Conservation (phyloP, 2,329 filamentous ascomycete species). For the Dothiorella sarmentorum region DNA sequence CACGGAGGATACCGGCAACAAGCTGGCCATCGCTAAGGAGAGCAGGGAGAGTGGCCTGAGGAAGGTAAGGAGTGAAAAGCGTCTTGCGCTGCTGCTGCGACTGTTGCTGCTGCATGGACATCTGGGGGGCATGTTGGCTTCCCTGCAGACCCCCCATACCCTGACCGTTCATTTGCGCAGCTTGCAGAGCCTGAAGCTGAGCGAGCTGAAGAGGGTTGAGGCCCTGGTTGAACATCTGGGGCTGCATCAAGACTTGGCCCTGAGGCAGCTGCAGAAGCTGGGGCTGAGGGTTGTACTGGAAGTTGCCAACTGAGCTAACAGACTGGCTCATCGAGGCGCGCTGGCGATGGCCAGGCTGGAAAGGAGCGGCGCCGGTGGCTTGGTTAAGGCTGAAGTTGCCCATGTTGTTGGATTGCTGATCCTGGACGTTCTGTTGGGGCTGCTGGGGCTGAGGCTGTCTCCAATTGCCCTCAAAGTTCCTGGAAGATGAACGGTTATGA, state of each 20-base stretch:
- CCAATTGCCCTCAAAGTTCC: constrained; percentile 99
- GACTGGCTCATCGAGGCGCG: constrained; percentile 83
- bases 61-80: constrained; percentile 94
- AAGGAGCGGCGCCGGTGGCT: constrained; percentile 65
- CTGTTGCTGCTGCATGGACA: constrained; percentile 56
- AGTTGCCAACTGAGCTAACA: constrained; percentile 75
- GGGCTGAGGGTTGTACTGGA: constrained; percentile 84
- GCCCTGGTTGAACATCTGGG: constrained; percentile 83
- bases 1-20: constrained; percentile 91
- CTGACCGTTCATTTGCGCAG: constrained; percentile 77
- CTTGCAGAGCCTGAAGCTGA: constrained; percentile 89
- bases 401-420: constrained; percentile 51
- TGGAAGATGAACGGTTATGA: constrained; percentile 77
- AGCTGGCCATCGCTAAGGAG: constrained; percentile 88
- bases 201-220: constrained; percentile 83
- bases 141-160: constrained; percentile 60
- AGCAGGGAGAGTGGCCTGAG: constrained; percentile 88
- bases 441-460: constrained; percentile 66
- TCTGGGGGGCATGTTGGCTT: constrained; percentile 68
- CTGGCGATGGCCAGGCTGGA: constrained; percentile 88
- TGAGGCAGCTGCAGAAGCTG: constrained; percentile 82
- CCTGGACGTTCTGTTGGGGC: constrained; percentile 47
- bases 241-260: constrained; percentile 79
- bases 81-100: constrained; percentile 94
- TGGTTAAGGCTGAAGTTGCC: constrained; percentile 68